Evolutionary conservation across 169 alveolate genomes (phyloP).

Genomic region (Eimeria mitis): DNA sequence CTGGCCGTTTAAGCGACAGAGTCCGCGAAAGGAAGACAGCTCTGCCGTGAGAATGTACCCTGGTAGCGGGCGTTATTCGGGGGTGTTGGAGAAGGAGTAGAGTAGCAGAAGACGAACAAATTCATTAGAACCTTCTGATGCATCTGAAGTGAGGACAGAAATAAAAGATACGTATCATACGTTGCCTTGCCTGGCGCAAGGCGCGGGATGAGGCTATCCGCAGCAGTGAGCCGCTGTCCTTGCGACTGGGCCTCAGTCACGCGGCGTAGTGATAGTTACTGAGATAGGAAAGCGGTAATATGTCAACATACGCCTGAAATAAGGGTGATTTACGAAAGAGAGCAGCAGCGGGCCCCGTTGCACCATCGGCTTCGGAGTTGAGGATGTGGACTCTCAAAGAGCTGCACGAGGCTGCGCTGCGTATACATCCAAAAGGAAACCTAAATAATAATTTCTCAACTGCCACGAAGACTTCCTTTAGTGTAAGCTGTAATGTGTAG

Average conservation of each 20-base stretch:
- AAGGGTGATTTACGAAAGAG: background rate
- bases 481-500: background rate
- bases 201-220: background rate
- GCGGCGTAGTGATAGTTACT: background rate
- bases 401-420: background rate
- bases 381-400: background rate
- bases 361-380: background rate
- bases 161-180: background rate
- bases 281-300: background rate
- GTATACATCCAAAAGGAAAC: background rate
- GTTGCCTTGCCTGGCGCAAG: background rate
- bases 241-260: constrained; percentile 12
- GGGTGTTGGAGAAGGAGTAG: background rate
- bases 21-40: background rate
- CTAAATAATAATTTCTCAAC: background rate
- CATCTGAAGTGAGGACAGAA: background rate
- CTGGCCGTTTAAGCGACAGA: background rate
- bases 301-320: background rate
- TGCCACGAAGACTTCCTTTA: background rate
- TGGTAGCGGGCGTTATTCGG: background rate
- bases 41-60: background rate
- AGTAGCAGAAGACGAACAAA: background rate
- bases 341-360: background rate
- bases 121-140: background rate
- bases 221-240: constrained; percentile 21